phyloP scores from a whole-genome alignment of 164 flowering plant species.

The Stephania cephalantha region DNA sequence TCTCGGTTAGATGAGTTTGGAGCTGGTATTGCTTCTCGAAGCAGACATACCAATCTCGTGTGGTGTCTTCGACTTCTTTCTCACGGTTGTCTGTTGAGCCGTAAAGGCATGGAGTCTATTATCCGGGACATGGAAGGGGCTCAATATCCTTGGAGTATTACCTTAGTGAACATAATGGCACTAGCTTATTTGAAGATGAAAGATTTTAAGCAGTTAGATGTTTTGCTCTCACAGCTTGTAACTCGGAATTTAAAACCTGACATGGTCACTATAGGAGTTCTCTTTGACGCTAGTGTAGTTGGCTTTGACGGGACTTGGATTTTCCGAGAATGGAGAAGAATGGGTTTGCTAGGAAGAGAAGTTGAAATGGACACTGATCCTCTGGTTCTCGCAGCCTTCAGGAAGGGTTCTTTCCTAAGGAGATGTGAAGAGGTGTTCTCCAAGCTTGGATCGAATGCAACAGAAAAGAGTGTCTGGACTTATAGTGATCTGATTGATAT shows the following conservation, averaged over 20 bases:
- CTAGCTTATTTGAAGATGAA: slow-evolving; percentile 52
- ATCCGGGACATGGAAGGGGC: slow-evolving; percentile 38
- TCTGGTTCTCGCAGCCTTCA: slow-evolving; percentile 51
- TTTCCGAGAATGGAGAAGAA: slow-evolving; percentile 36
- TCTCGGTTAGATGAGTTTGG: slow-evolving; percentile 52
- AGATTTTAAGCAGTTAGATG: slow-evolving; percentile 34
- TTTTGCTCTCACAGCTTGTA: slow-evolving; percentile 26
- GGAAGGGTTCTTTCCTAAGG: slow-evolving; percentile 47
- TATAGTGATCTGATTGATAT: slow-evolving; percentile 35
- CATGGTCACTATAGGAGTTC: slow-evolving; percentile 46
- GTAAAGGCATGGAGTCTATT: slow-evolving; percentile 43
- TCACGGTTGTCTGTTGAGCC: slow-evolving; percentile 49
- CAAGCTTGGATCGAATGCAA: slow-evolving; percentile 27
- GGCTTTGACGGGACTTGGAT: slow-evolving; percentile 30
- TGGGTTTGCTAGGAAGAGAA: slow-evolving; percentile 30
- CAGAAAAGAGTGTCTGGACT: slow-evolving; percentile 39
- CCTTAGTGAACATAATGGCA: slow-evolving; percentile 37
- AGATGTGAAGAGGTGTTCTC: slow-evolving; percentile 39
- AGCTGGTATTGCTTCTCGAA: slow-evolving; percentile 28
- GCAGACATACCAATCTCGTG: slow-evolving; percentile 31
- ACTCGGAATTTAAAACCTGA: slow-evolving; percentile 38
- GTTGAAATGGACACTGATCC: slow-evolving; percentile 58
- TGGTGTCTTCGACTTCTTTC: slow-evolving; percentile 65
- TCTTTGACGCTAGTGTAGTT: slow-evolving; percentile 34
- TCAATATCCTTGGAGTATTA: slow-evolving; percentile 31